A percentile compares a stretch with the other conserved stretches of the same genome.
Evolutionary conservation across 441 rosid species (phyloP).

Genomic region (Erysimum cheiri): DNA sequence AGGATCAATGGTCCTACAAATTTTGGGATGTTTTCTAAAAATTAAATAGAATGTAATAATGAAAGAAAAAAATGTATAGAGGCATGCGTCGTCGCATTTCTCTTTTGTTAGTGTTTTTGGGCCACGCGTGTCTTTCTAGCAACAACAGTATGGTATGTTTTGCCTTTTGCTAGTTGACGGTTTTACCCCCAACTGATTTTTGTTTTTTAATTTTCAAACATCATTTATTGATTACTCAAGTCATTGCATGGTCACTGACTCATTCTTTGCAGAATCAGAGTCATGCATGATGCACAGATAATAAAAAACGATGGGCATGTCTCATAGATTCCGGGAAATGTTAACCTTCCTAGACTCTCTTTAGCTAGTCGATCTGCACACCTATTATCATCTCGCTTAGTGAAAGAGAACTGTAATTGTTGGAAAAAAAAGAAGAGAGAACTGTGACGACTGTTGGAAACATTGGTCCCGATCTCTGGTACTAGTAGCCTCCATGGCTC

Average conservation of each 20-base stretch:
- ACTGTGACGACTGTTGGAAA: no score
- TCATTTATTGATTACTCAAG: neutral
- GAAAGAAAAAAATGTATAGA: conserved; percentile 26
- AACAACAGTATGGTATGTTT: conserved; percentile 40
- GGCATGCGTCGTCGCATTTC: conserved; percentile 43
- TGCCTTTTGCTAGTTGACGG: conserved; percentile 33
- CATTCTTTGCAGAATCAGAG: neutral
- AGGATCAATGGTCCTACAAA: conserved; percentile 3
- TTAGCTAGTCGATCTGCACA: neutral
- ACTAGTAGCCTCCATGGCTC: no score
- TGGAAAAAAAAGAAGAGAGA: no score
- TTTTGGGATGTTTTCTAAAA: neutral
- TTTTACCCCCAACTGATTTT: conserved; percentile 29
- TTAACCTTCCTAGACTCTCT: neutral
- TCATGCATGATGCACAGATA: neutral
- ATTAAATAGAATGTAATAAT: conserved; percentile 28
- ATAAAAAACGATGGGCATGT: neutral
- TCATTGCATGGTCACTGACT: neutral
- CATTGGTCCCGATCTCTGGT: no score
- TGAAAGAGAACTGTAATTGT: neutral
- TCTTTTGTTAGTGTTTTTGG: conserved; percentile 37
- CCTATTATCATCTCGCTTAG: neutral
- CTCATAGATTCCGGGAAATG: neutral
- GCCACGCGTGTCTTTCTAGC: conserved; percentile 45
- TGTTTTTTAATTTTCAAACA: neutral